These are phyloP conservation scores for Rhizomucor pusillus DNA, from an alignment of 371 early-diverging fungal species.

Conservation along the genomic window DNA sequence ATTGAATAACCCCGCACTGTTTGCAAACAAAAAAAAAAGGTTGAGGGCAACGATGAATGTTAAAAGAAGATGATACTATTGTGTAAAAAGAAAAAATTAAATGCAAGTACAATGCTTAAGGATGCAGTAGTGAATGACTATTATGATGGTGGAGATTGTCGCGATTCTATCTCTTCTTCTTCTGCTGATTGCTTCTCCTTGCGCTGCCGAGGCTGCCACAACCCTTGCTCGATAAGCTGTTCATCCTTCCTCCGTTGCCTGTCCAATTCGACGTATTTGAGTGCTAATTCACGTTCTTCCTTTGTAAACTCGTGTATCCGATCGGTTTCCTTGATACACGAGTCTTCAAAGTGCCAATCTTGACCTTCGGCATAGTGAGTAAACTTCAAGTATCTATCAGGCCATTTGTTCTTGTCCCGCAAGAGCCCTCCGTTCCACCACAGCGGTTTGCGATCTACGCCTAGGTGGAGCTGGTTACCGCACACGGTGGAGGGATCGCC, in stretches of 20 bases:
- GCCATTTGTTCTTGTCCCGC: slow-evolving; percentile 43
- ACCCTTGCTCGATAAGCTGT: slow-evolving; percentile 11
- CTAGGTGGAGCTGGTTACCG: slow-evolving; percentile 52
- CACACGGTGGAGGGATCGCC: slow-evolving; percentile 45
- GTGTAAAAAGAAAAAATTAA: too few species aligned
- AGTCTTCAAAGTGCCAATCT: slow-evolving; percentile 34
- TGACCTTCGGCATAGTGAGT: slow-evolving; percentile 32
- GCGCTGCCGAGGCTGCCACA: slow-evolving; percentile 11
- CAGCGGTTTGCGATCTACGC: slow-evolving; percentile 29
- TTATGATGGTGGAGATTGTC: too few species aligned
- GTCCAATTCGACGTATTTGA: slow-evolving; percentile 18
- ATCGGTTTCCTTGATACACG: slow-evolving; percentile 30
- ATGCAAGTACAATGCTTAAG: too few species aligned
- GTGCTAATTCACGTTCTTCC: slow-evolving; percentile 13
- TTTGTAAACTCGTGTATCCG: slow-evolving; percentile 17
- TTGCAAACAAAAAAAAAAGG: too few species aligned
- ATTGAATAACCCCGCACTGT: too few species aligned
- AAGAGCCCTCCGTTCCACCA: slow-evolving; percentile 57
- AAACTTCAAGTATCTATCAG: slow-evolving; percentile 26
- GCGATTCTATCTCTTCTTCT: too few species aligned
- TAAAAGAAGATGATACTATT: too few species aligned
- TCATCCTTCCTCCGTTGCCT: slow-evolving; percentile 20
- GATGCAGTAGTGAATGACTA: too few species aligned
- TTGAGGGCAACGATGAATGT: too few species aligned
- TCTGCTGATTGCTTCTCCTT: too few species aligned